Percentiles rank a stretch among this genome's conserved stretches.
These are phyloP conservation scores for Talaromyces amestolkiae DNA, from an alignment of 2,329 filamentous ascomycete species.

Conservation along the genomic window DNA sequence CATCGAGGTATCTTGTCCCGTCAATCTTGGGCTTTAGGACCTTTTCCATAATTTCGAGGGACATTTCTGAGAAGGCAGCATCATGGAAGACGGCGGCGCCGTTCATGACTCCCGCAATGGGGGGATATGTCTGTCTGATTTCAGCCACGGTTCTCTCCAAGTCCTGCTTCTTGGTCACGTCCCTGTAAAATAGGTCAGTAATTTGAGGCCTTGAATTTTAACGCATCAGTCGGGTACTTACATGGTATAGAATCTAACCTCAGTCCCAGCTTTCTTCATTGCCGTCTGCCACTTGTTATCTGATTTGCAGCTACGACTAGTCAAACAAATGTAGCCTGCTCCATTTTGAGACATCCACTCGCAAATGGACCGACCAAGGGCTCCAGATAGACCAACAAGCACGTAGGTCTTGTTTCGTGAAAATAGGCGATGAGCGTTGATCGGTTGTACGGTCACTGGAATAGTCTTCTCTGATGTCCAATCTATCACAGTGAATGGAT, in stretches of 20 bases:
- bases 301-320: slow-evolving; percentile 37
- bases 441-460: neutral
- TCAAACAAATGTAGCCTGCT: slow-evolving; percentile 52
- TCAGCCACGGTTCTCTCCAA: slow-evolving; percentile 28
- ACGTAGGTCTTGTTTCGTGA: slow-evolving; percentile 46
- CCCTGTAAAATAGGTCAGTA: slow-evolving; percentile 13
- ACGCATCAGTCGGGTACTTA: neutral
- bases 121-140: slow-evolving; percentile 12
- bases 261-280: neutral
- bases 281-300: neutral
- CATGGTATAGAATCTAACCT: neutral
- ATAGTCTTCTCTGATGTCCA: neutral
- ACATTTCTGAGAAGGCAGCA: slow-evolving; percentile 32
- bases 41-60: slow-evolving; percentile 25
- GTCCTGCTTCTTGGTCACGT: slow-evolving; percentile 32
- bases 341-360: slow-evolving; percentile 51
- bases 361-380: slow-evolving; percentile 55
- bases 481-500: neutral
- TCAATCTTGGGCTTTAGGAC: slow-evolving; percentile 19
- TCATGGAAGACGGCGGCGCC: slow-evolving; percentile 46
- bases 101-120: slow-evolving; percentile 47
- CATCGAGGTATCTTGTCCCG: slow-evolving; percentile 28
- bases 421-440: slow-evolving; percentile 22
- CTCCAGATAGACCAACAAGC: slow-evolving; percentile 58
- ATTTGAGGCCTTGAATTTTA: neutral